Evolutionary conservation across 1,284 basidiomycete species (phyloP).

Genomic region (Phellinidium pouzarii): DNA sequence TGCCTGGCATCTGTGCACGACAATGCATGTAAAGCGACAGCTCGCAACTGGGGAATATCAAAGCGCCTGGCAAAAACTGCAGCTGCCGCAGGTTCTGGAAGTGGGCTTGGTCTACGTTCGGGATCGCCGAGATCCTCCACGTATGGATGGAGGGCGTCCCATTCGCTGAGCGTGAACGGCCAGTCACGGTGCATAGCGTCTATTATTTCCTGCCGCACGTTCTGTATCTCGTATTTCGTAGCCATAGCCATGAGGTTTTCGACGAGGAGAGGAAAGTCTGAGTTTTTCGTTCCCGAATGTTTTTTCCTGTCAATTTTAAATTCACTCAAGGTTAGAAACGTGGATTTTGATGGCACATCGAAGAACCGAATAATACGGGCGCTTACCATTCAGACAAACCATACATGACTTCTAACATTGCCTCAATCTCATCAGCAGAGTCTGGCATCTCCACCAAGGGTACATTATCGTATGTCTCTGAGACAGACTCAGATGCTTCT

Average conservation of each 20-base stretch:
- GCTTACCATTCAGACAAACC: not conserved
- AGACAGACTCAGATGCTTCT: not conserved
- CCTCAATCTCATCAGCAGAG: constrained; percentile 5
- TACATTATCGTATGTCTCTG: not conserved
- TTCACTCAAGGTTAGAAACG: not conserved
- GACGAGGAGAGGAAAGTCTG: not conserved
- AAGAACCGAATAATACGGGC: too few relatives aligned
- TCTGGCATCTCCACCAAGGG: constrained; percentile 6
- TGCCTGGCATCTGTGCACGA: not conserved
- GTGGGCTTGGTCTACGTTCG: not conserved
- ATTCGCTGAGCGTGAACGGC: not conserved
- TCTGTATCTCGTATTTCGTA: constrained; percentile 2
- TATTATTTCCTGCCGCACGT: not conserved
- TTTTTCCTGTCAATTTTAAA: not conserved
- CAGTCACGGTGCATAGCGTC: not conserved
- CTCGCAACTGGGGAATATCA: not conserved
- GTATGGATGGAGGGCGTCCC: not conserved
- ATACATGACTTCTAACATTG: not conserved
- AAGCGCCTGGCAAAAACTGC: not conserved
- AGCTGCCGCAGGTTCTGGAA: constrained; percentile 1
- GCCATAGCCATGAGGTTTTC: not conserved
- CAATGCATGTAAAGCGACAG: not conserved
- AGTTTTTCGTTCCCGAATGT: not conserved
- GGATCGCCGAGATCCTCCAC: not conserved
- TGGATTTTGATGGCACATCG: too few relatives aligned